A percentile compares a stretch with the other conserved stretches of the same genome.
Evolutionary conservation across 495 filamentous ascomycete genomes (phyloP).

Genomic region (Penicillium nucicola): DNA sequence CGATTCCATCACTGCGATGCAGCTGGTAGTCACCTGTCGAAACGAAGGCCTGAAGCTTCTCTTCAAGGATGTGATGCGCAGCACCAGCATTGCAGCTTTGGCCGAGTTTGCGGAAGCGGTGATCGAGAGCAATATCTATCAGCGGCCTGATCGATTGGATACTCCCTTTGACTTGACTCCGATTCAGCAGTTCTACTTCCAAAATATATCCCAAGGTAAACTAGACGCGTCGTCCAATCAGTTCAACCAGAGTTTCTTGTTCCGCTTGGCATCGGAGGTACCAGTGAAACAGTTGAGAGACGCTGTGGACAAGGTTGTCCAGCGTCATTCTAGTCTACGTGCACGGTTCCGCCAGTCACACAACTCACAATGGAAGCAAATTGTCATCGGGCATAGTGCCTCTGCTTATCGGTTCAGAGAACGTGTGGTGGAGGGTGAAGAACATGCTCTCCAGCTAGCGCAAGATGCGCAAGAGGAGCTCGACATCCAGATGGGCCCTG

Average conservation of each 20-base stretch:
- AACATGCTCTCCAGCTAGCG: background rate
- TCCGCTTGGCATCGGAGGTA: constrained; percentile 44
- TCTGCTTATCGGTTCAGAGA: background rate
- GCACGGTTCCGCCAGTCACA: constrained; percentile 44
- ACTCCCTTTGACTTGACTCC: constrained; percentile 33
- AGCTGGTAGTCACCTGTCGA: constrained; percentile 22
- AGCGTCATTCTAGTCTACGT: constrained; percentile 61
- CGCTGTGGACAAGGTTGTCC: constrained; percentile 48
- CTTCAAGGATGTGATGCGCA: background rate
- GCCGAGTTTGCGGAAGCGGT: background rate
- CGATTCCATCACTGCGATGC: constrained; percentile 40
- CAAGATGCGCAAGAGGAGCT: background rate
- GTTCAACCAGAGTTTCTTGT: constrained; percentile 60
- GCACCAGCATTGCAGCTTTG: background rate
- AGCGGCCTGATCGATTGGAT: background rate
- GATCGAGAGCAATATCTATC: background rate
- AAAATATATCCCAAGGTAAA: background rate
- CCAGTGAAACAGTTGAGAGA: constrained; percentile 36
- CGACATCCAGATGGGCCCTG: background rate
- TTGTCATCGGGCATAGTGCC: constrained; percentile 41
- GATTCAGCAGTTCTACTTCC: constrained; percentile 21
- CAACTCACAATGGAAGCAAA: constrained; percentile 29
- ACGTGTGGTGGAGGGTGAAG: background rate
- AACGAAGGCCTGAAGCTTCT: background rate
- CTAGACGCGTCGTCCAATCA: constrained; percentile 31